These are phyloP conservation scores for Diaporthe destruens DNA, from an alignment of 2,329 filamentous ascomycete genomes.

Conservation along the genomic window DNA sequence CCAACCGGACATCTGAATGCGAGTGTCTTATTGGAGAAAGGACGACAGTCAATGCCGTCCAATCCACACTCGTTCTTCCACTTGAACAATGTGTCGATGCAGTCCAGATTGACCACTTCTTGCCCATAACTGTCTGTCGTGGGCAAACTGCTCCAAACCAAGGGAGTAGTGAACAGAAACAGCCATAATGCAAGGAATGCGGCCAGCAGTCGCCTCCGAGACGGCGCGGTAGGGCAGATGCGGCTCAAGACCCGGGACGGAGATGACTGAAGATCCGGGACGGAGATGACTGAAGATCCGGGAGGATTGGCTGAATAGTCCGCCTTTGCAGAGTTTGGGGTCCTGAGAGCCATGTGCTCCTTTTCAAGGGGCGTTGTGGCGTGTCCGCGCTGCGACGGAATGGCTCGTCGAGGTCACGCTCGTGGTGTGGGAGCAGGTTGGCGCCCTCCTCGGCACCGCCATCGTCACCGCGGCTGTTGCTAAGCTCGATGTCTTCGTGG, in stretches of 20 bases:
- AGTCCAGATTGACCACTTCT: slow-evolving; percentile 57
- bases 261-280: background rate
- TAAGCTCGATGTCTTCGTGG: background rate
- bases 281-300: background rate
- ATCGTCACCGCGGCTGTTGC: background rate
- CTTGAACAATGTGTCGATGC: slow-evolving; percentile 67
- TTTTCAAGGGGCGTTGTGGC: background rate
- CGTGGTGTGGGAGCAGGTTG: background rate
- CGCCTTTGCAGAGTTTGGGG: background rate
- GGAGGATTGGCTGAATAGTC: background rate
- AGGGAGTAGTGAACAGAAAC: background rate
- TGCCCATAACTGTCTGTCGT: slow-evolving; percentile 2
- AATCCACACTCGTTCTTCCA: slow-evolving; percentile 69
- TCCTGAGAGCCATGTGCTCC: background rate
- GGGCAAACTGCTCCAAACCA: background rate
- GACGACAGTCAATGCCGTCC: slow-evolving; percentile 69
- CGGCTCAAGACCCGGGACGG: background rate
- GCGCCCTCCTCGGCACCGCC: background rate
- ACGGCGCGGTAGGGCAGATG: background rate
- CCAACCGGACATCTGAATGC: slow-evolving; percentile 72
- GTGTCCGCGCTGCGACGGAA: no score
- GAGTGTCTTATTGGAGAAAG: slow-evolving; percentile 68
- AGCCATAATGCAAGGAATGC: background rate
- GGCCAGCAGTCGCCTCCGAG: background rate
- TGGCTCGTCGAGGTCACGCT: background rate